A percentile compares a stretch with the other conserved stretches of the same genome.
Conservation (phyloP, 441 rosid species). For the Omphalea diandra region DNA sequence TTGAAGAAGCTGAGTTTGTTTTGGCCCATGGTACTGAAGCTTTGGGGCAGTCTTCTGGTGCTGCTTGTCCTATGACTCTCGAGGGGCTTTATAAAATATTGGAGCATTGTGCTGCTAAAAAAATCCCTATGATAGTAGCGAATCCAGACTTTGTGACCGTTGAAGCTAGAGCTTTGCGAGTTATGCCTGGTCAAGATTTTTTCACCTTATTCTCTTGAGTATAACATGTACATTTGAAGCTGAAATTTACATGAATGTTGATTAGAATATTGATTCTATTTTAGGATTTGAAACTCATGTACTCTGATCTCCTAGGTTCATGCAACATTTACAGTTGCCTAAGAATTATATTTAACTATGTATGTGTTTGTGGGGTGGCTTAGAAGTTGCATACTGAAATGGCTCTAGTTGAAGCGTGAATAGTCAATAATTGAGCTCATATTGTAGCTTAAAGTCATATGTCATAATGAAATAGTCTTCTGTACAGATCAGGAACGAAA, state of each 20-base stretch:
- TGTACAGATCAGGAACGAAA: neutral
- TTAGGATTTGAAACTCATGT: neutral
- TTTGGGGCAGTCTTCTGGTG: slow-evolving; percentile 51
- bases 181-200: slow-evolving; percentile 78
- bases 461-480: neutral
- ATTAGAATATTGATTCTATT: neutral
- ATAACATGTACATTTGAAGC: neutral
- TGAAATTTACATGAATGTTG: neutral
- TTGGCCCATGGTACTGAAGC: slow-evolving; percentile 59
- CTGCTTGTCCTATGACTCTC: slow-evolving; percentile 48
- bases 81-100: slow-evolving; percentile 75
- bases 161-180: slow-evolving; percentile 72
- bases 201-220: slow-evolving; percentile 9
- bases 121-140: slow-evolving; percentile 87
- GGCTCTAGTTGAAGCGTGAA: too few relatives aligned
- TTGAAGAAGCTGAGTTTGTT: slow-evolving; percentile 84
- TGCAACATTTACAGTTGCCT: neutral
- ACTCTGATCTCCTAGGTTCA: neutral
- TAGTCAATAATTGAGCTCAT: neutral
- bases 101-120: slow-evolving; percentile 63
- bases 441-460: neutral
- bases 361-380: neutral
- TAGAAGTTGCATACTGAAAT: too few relatives aligned
- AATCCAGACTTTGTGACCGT: slow-evolving; percentile 94
- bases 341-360: neutral